Evolutionary conservation across 2,329 filamentous ascomycete genomes (phyloP), one percentile per base, ranked within the genome.

Genomic region (Penicillium paneum): DNA sequence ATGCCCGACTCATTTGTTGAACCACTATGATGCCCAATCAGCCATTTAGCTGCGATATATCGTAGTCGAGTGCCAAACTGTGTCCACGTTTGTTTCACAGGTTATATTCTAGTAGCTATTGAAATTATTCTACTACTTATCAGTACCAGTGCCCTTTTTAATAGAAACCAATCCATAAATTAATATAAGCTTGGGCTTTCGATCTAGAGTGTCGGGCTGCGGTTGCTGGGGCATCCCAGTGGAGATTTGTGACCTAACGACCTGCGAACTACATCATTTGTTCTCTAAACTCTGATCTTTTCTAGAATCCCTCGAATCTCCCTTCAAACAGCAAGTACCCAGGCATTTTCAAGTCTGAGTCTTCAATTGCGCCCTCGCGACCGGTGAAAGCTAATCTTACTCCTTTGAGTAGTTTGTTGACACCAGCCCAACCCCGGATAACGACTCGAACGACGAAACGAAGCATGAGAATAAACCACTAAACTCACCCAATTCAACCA

Each of bases 371-470:
- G 26, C 15, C 10, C n/a, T 40, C 35, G 31, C 31, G 34, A 38
- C 32, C 50, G 28, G 32, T 47, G 15, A 17, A 58, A 46, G 49
- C 52, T 55, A 46, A 59, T 60, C 46, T 66, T 63, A 61, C 67
- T 65, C 50, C 57, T 67, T 69, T 52, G 29, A 68, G 68, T 68
- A 70, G 58, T 70, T 64, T 71, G 69, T 71, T 71, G 67, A 70
- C 65, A 62, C 54, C 54, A 32, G 21, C 46, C 47, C 49, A 42
- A 43, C 55, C 24, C 42, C 55, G 34, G 29, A 57, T 47, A 56
- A 52, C 54, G 52, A 36, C 40, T 42, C 38, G 31, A 39, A 52
- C 46, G 28, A 58, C 58, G 56, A 60, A 53, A 57, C 19, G 34
- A 40, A 38, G 47, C 38, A 54, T 45, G 52, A 44, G 19, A 38